These are phyloP conservation scores for Termitomyces sp. DNA, from an alignment of 768 basidiomycete species.

Conservation along the genomic window DNA sequence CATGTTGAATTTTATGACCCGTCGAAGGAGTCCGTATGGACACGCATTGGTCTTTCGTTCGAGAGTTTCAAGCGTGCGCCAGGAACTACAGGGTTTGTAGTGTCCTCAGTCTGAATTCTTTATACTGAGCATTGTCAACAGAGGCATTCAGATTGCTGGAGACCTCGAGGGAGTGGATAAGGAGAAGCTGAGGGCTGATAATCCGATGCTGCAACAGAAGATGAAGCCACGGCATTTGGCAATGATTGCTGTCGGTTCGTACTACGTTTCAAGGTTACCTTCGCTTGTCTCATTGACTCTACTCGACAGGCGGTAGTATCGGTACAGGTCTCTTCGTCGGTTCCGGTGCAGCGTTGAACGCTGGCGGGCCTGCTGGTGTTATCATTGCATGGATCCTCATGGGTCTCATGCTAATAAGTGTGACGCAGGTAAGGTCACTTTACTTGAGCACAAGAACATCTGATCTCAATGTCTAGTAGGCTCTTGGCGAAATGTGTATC, in stretches of 20 bases:
- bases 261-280: neutral
- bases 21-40: conserved; percentile 39
- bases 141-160: conserved; percentile 33
- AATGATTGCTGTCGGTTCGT: conserved; percentile 44
- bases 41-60: conserved; percentile 32
- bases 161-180: conserved; percentile 24
- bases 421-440: conserved; percentile 30
- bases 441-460: neutral
- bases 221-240: conserved; percentile 41
- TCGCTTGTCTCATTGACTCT: neutral
- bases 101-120: neutral
- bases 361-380: conserved; percentile 37
- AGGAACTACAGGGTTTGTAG: conserved; percentile 36
- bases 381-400: conserved; percentile 40
- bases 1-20: conserved; percentile 39
- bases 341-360: conserved; percentile 32
- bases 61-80: conserved; percentile 45
- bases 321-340: conserved; percentile 46
- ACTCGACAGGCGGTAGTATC: conserved; percentile 34
- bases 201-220: conserved; percentile 41
- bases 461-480: conserved; percentile 18
- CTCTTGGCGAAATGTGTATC: conserved; percentile 45
- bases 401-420: conserved; percentile 42
- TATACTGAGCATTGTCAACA: no score
- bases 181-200: conserved; percentile 30